phyloP scores from a whole-genome alignment of 768 basidiomycete species.

The Dioszegia aurantiaca region DNA sequence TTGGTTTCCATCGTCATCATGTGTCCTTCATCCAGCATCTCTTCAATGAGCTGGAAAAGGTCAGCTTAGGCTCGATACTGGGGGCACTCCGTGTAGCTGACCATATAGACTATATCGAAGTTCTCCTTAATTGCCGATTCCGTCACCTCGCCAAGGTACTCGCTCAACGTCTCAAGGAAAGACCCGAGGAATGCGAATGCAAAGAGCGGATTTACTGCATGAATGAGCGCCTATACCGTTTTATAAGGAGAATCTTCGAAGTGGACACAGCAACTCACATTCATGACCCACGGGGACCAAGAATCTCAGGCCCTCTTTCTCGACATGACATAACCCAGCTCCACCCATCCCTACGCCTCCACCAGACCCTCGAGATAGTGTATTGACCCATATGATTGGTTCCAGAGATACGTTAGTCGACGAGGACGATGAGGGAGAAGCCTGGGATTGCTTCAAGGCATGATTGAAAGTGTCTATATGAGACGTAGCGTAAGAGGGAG shows the following conservation, averaged over 20 bases:
- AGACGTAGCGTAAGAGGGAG: conserved; percentile 73
- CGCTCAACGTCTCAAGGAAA: conserved; percentile 75
- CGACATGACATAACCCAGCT: conserved; percentile 74
- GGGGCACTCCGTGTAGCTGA: conserved; percentile 46
- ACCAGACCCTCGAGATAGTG: conserved; percentile 15
- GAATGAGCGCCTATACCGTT: too few species aligned
- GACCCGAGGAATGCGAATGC: conserved; percentile 85
- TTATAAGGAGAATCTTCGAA: too few species aligned
- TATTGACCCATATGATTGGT: conserved; percentile 46
- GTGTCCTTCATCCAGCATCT: conserved; percentile 88
- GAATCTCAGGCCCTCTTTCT: conserved; percentile 70
- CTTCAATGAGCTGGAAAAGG: conserved; percentile 73
- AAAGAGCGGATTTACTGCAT: conserved; percentile 79
- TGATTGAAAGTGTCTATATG: conserved; percentile 82
- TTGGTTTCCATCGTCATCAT: conserved; percentile 87
- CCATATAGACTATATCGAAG: conserved; percentile 94
- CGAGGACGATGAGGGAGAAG: conserved; percentile 14
- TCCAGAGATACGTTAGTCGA: conserved; percentile 35
- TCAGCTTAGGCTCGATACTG: conserved; percentile 4
- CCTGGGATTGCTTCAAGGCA: conserved; percentile 60
- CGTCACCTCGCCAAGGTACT: conserved; percentile 84
- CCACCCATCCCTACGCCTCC: conserved; percentile 31
- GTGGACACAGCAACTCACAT: too few species aligned
- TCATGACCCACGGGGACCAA: conserved; percentile 80
- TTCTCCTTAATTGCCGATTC: conserved; percentile 78